phyloP scores from a whole-genome alignment of 2,329 filamentous ascomycete species.

The Cytospora mali region DNA sequence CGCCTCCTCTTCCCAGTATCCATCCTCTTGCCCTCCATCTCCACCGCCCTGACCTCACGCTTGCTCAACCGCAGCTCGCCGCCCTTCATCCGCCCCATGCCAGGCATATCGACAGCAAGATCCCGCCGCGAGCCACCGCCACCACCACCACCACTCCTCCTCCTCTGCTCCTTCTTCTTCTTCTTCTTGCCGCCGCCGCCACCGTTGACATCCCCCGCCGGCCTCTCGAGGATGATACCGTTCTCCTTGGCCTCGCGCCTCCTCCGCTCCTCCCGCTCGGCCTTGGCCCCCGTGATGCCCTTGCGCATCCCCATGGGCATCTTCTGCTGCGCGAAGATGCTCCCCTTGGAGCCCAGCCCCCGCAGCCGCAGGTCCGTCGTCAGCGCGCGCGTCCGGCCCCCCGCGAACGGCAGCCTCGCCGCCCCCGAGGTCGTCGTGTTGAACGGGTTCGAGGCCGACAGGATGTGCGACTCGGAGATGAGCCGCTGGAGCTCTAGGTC shows the following conservation, averaged over 20 bases:
- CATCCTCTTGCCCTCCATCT: slow-evolving; percentile 62
- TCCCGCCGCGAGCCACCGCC: slow-evolving; percentile 54
- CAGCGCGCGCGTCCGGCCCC: slow-evolving; percentile 75
- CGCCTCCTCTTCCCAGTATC: slow-evolving; percentile 36
- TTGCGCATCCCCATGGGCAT: slow-evolving; percentile 89
- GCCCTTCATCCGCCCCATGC: slow-evolving; percentile 77
- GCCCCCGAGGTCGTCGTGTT: slow-evolving; percentile 43
- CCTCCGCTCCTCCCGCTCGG: slow-evolving; percentile 67
- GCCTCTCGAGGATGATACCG: slow-evolving; percentile 80
- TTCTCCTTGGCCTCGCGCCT: slow-evolving; percentile 84
- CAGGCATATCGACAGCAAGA: slow-evolving; percentile 68
- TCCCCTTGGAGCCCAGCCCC: slow-evolving; percentile 74
- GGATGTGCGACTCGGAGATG: slow-evolving; percentile 87
- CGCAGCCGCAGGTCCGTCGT: slow-evolving; percentile 84
- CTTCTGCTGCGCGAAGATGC: slow-evolving; percentile 74
- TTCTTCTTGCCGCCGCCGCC: slow-evolving; percentile 42
- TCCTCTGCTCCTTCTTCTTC: slow-evolving; percentile 44
- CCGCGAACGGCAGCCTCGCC: slow-evolving; percentile 46
- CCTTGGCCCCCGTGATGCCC: slow-evolving; percentile 75
- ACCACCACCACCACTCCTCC: too few species aligned
- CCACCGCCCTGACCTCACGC: slow-evolving; percentile 73
- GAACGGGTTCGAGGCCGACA: slow-evolving; percentile 58
- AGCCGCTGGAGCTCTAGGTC: slow-evolving; percentile 91
- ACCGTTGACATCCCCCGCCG: slow-evolving; percentile 35
- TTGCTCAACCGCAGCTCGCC: slow-evolving; percentile 79